A percentile compares a stretch with the other conserved stretches of the same genome.
Evolutionary conservation across 441 rosid genomes (phyloP).

Genomic region (Iberis amara): DNA sequence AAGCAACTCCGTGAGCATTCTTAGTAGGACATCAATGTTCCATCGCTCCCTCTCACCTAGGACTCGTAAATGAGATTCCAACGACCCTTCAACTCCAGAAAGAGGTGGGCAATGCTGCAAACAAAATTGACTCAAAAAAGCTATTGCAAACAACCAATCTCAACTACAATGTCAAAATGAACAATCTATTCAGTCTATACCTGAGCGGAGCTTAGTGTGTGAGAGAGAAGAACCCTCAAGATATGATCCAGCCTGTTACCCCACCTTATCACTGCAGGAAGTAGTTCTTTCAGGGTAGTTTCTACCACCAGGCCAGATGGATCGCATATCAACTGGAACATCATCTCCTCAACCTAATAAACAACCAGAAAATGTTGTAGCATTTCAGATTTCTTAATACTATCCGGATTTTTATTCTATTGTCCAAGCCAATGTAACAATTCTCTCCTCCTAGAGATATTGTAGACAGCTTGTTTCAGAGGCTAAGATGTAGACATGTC

Average conservation of each 20-base stretch:
- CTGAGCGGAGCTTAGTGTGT: constrained; percentile 73
- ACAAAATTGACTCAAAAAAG: constrained; percentile 16
- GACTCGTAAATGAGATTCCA: constrained; percentile 80
- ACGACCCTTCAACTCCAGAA: constrained; percentile 94
- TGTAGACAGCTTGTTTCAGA: constrained; percentile 42
- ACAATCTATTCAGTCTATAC: constrained; percentile 32
- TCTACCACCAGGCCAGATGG: constrained; percentile 93
- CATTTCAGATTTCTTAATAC: constrained; percentile 21
- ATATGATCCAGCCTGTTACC: constrained; percentile 81
- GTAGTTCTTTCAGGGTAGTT: constrained; percentile 73
- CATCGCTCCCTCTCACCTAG: constrained; percentile 94
- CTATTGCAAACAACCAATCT: constrained; percentile 19
- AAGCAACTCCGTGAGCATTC: constrained; percentile 76
- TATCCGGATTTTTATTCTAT: constrained; percentile 30
- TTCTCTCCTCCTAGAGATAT: constrained; percentile 48
- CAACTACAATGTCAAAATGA: constrained; percentile 13
- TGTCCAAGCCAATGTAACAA: constrained; percentile 39
- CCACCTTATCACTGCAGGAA: constrained; percentile 85
- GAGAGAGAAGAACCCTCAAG: constrained; percentile 73
- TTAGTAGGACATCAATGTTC: constrained; percentile 83
- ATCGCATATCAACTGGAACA: constrained; percentile 88
- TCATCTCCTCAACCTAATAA: constrained; percentile 84
- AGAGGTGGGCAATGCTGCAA: constrained; percentile 85
- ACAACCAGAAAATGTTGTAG: constrained; percentile 32
- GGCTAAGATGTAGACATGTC: constrained; percentile 71